Evolutionary conservation across 2,329 filamentous ascomycete species (phyloP).

Genomic region (Xylaria polymorpha): DNA sequence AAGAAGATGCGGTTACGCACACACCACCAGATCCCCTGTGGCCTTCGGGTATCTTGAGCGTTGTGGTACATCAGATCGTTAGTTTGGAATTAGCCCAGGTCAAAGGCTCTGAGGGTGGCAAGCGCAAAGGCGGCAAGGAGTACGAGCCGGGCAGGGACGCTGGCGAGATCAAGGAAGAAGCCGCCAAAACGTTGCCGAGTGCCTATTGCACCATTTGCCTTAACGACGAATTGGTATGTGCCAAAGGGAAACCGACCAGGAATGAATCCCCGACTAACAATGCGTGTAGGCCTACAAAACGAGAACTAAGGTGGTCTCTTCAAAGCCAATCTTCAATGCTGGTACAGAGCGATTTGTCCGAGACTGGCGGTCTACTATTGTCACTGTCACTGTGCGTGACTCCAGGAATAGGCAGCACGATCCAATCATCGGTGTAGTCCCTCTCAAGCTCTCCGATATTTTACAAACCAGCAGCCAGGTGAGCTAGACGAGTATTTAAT

Average conservation of each 20-base stretch:
- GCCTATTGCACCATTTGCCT: conserved; percentile 93
- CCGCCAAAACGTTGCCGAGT: conserved; percentile 81
- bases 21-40: conserved; percentile 96
- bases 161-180: conserved; percentile 88
- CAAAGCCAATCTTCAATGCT: conserved; percentile 96
- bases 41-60: conserved; percentile 88
- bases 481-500: conserved; percentile 10
- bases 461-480: conserved; percentile 85
- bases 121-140: conserved; percentile 79
- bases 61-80: conserved; percentile 94
- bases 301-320: conserved; percentile 92
- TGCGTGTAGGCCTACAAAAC: conserved; percentile 78
- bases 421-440: conserved; percentile 91
- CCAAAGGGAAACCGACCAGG: neutral
- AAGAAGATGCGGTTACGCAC: conserved; percentile 86
- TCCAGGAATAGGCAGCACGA: conserved; percentile 92
- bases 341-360: conserved; percentile 93
- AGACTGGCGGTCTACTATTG: conserved; percentile 89
- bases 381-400: conserved; percentile 90
- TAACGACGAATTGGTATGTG: conserved; percentile 80
- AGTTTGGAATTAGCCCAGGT: conserved; percentile 93
- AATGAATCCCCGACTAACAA: conserved; percentile 34
- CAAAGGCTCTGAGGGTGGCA: conserved; percentile 80
- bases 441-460: conserved; percentile 87
- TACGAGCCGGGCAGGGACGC: conserved; percentile 88